These are phyloP conservation scores for Falciphora oryzae DNA, from an alignment of 2,329 filamentous ascomycete genomes.

Conservation along the genomic window DNA sequence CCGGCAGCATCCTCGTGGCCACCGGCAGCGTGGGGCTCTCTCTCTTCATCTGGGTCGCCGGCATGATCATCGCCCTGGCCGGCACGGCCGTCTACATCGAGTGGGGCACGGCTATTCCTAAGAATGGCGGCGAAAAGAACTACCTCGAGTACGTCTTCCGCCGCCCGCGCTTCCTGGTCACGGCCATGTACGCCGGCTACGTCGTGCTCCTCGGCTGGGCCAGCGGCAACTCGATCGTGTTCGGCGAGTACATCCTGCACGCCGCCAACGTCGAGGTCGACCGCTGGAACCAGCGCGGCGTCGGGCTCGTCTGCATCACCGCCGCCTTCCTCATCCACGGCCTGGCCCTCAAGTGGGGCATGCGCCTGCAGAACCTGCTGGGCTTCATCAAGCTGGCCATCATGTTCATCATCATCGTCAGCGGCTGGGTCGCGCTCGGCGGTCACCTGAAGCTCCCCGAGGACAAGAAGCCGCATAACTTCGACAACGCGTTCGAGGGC, in stretches of 20 bases:
- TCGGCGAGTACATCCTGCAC: conserved; percentile 64
- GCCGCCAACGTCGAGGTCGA: conserved; percentile 56
- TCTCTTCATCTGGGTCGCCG: conserved; percentile 57
- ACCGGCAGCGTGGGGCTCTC: conserved; percentile 57
- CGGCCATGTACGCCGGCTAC: conserved; percentile 55
- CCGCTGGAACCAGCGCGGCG: conserved; percentile 61
- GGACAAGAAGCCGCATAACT: conserved; percentile 54
- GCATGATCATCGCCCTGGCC: conserved; percentile 54
- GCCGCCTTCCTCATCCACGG: conserved; percentile 61
- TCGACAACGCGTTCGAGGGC: conserved; percentile 57
- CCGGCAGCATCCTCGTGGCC: conserved; percentile 48
- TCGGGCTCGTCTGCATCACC: conserved; percentile 63
- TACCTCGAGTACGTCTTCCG: conserved; percentile 61
- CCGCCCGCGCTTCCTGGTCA: conserved; percentile 54
- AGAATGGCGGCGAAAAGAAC: conserved; percentile 61
- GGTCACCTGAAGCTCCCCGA: conserved; percentile 48
- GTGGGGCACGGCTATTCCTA: conserved; percentile 58
- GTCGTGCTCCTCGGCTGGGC: conserved; percentile 61
- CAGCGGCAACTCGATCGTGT: conserved; percentile 61
- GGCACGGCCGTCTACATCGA: conserved; percentile 62
- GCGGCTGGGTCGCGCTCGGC: conserved; percentile 55
- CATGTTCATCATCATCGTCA: conserved; percentile 58
- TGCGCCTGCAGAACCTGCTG: conserved; percentile 61
- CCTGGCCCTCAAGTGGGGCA: conserved; percentile 56
- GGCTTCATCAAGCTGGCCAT: conserved; percentile 62